Evolutionary conservation across 1,139 yeast genomes (phyloP).

Genomic region (Suhomyces ambrosiae): DNA sequence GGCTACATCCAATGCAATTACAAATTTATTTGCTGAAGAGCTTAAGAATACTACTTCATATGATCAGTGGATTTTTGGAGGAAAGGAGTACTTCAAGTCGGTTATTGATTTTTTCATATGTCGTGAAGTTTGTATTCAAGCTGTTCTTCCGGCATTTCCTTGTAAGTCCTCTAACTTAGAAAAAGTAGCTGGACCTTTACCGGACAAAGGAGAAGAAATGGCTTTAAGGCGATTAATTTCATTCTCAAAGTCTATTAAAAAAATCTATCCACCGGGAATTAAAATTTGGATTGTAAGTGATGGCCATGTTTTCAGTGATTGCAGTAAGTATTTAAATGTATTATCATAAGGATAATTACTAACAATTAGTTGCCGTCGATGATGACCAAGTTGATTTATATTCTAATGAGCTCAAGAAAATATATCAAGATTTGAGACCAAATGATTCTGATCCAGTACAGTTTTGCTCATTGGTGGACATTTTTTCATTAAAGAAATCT

Average conservation of each 20-base stretch:
- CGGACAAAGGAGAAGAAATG: conserved; percentile 51
- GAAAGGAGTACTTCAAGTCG: conserved; percentile 42
- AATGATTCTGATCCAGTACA: conserved; percentile 28
- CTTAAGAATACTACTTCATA: conserved; percentile 49
- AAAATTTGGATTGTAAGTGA: conserved; percentile 61
- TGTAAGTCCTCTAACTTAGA: conserved; percentile 59
- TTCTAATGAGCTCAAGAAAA: conserved; percentile 42
- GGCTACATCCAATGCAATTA: conserved; percentile 21
- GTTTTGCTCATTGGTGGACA: conserved; percentile 40
- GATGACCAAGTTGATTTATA: conserved; percentile 54
- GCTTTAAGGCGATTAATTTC: conserved; percentile 36
- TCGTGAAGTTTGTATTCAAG: conserved; percentile 50
- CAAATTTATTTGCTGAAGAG: conserved; percentile 38
- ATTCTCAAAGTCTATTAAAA: conserved; percentile 34
- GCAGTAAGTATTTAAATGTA: conserved; percentile 38
- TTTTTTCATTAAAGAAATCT: conserved; percentile 29
- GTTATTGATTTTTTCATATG: conserved; percentile 51
- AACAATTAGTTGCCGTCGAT: conserved; percentile 42
- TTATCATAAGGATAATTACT: conserved; percentile 12
- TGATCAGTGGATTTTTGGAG: conserved; percentile 54
- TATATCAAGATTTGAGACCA: conserved; percentile 38
- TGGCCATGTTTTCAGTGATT: conserved; percentile 68
- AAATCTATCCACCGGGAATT: conserved; percentile 57
- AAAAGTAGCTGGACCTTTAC: conserved; percentile 53
- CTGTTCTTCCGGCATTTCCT: conserved; percentile 66